Base-by-base conservation (phyloP, 192 early-diverging fungal genomes). In the Obelidium mucronatum region DNA sequence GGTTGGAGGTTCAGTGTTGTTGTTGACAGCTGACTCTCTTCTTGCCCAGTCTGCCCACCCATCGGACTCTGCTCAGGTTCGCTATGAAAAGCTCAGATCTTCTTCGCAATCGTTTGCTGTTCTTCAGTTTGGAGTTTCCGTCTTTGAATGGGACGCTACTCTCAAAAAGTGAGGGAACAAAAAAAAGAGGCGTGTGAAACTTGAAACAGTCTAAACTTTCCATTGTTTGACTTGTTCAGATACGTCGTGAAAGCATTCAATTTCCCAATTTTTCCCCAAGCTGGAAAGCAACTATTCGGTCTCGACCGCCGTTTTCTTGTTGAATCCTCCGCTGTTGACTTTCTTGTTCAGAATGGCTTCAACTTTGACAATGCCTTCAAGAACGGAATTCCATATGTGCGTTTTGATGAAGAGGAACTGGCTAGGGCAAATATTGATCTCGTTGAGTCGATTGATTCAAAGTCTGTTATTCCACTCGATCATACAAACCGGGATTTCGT, bases 281-380 rank as follows among this genome's bases (percentile, higher is more conserved):
- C 77, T 35, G 87, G 71, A 74, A 85, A 44, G 67, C 67, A 39
- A 62, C 55, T 53, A 79, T 89, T 83, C 58, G 78, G 80, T 0
- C 81, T 88, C 11, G 88, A 93, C 35, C 76, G 85, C 13, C 80
- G 80, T 44, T 89, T 90, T 78, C 60, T 76, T 0, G 83, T 77
- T 70, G 84, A 90, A 67, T 77, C 83, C 55, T 80, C 83, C 22
- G 84, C 85, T 33, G 76, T 98, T 30, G 86, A 90, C 54, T 98
- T 98, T 76, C 81, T 98, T 36, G 62, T 81, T 4, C 78, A 85
- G 3, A 91, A 92, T 80, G 83, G 87, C 1, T 97, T 98, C 81
- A 94, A 97, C 72, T 96, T 98, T 51, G 95, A 96, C 83, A 94
- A 95, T 65, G 93, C 93, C 85, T 90, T 96, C 40, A 53, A 72